Evolutionary conservation across 257 asterid species (phyloP), one percentile per base, ranked within the genome.

Genomic region (Solanum piurae): DNA sequence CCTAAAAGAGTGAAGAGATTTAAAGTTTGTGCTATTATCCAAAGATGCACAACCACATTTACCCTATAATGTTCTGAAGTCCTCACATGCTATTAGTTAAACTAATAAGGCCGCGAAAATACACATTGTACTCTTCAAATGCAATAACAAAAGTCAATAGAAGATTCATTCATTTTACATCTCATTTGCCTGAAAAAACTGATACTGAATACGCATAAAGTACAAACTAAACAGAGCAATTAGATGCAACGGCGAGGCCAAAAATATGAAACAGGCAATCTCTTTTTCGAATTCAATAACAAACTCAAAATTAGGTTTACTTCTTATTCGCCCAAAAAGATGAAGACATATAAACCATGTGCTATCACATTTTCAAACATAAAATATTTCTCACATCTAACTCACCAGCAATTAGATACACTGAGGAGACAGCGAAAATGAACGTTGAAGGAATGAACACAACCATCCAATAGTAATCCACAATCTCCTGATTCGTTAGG

Each of bases 391-490:
- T 44, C 62, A 87, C 88, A 75, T 87, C 77, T 85, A 49, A 46
- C 74, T 86, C 49, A 96, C 98, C 99, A 82, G 98, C 93, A 90
- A 92, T 86, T 90, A 97, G 90, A 91, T 95, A 97, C 27, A 92
- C 93, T 34, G 86, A 84, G 0, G 99, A 93, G 46, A 79, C 93
- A 4, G 88, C 90, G 84, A 93, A 94, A 64, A 94, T 84, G 79
- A 95, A 72, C 64, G 94, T 87, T 5, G 99, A 93, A 5, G 99
- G 99, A 21, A 93, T 40, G 82, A 97, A 95, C 88, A 95, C 95
- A 88, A 97, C 97, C 95, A 95, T 95, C 99, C 98, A 95, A 91
- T 93, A 97, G 89, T 93, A 97, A 92, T 97, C 99, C 88, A 94
- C 98, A 87, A 97, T 94, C 91, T 95, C 96, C 93, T 92, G 98